Evolutionary conservation across 2,329 filamentous ascomycete genomes (phyloP), one percentile per base, ranked within the genome.

Genomic region (Hymenoscyphus fructigenus): DNA sequence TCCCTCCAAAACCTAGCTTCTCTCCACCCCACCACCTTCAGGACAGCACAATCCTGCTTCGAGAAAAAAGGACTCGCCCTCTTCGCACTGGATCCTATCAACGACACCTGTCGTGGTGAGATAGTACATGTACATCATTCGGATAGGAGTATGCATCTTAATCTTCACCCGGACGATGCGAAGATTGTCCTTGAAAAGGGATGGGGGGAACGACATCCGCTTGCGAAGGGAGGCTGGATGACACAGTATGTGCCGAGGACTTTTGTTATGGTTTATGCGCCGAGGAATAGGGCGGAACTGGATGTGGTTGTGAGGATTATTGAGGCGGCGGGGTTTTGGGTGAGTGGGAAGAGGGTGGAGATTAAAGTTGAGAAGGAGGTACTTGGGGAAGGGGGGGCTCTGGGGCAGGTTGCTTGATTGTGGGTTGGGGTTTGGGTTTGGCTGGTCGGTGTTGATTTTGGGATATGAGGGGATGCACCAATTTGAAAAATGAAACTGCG

Each of bases 221-320:
- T 93, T 62, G 88, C 91, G 7, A 85, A 86, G 72, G 88, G 86
- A 62, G 85, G 86, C 55, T 88, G 85, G 81, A 83, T 88, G 68
- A 81, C 82, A 67, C 83, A 86, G 73, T 90, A 90, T 60, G 87
- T 95, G 63, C 91, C 91, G 0, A 79, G 82, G 3, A 88, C 90
- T 53, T 96, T 96, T 76, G 81, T 92, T 64, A 88, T 96, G 86
- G 82, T 96, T 4, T 96, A 96, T 78, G 91, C 92, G 20, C 92
- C 92, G 1, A 80, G 90, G 72, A 82, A 88, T 68, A 83, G 87
- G 65, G 81, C 83, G 29, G 91, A 96, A 75, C 76, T 95, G 29
- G 82, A 85, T 61, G 82, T 87, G 60, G 84, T 93, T 3, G 84
- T 86, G 75, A 80, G 81, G 69, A 90, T 96, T 69, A 86, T 95